Percentiles rank a stretch among this genome's conserved stretches.
These are phyloP conservation scores for Backusella morwellensis DNA, from an alignment of 192 early-diverging fungal genomes.

Conservation along the genomic window DNA sequence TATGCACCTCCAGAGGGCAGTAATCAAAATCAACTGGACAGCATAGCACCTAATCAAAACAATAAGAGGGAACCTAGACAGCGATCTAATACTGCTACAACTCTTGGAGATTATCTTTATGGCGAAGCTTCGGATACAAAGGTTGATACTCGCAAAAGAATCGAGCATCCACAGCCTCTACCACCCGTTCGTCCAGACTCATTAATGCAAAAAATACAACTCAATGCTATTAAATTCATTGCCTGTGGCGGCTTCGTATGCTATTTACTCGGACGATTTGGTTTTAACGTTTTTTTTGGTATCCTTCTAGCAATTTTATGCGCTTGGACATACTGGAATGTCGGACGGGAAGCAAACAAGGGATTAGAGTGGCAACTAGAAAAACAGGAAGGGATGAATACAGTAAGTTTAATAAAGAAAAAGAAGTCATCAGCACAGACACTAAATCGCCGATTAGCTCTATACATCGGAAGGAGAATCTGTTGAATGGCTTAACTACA, in stretches of 20 bases:
- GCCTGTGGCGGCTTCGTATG: constrained; percentile 4
- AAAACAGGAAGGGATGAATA: constrained; percentile 28
- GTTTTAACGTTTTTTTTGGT: constrained; percentile 11
- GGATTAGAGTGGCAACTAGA: constrained; percentile 34
- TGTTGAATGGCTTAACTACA: constrained; percentile 34
- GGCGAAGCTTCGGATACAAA: not conserved
- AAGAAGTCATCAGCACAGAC: not conserved
- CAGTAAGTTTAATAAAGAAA: constrained; percentile 2
- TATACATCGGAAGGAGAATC: constrained; percentile 19
- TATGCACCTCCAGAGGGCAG: not conserved
- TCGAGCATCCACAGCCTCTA: not conserved
- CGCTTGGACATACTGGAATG: constrained; percentile 21
- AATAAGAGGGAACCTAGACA: not conserved
- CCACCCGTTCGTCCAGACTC: constrained; percentile 1
- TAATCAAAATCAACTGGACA: not conserved
- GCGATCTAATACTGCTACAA: not conserved
- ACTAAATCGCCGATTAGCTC: not conserved
- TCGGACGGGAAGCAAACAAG: constrained; percentile 10
- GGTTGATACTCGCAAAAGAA: not conserved
- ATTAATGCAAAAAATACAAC: constrained; percentile 5
- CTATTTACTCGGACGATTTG: constrained; percentile 20
- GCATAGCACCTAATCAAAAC: not conserved
- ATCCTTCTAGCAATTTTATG: not conserved
- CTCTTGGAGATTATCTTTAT: not conserved
- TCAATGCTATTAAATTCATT: constrained; percentile 27